Conservation (phyloP, 805 yeast species). For the Metschnikowia anglica region DNA sequence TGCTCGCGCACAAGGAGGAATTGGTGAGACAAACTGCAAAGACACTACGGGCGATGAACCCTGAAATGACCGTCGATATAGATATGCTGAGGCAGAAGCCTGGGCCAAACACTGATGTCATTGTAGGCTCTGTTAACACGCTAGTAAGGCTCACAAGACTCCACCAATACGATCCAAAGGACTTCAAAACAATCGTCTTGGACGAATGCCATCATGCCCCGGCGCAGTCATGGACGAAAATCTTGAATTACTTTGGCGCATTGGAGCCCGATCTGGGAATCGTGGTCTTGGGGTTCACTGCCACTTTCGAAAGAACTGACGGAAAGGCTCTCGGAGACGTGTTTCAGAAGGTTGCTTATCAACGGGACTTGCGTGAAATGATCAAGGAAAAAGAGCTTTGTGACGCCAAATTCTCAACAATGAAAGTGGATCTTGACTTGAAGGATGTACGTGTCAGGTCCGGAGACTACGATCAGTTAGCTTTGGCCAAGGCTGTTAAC, state of each 20-base stretch:
- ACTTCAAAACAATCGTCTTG: conserved; percentile 71
- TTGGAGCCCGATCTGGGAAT: conserved; percentile 39
- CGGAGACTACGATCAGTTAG: conserved; percentile 55
- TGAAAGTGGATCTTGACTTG: conserved; percentile 49
- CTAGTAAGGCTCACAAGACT: conserved; percentile 49
- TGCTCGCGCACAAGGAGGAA: conserved; percentile 81
- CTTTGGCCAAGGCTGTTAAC: conserved; percentile 56
- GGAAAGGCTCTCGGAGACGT: conserved; percentile 53
- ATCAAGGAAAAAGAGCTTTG: conserved; percentile 66
- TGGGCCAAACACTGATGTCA: conserved; percentile 52
- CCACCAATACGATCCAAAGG: conserved; percentile 50
- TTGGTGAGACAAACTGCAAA: conserved; percentile 66
- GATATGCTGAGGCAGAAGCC: conserved; percentile 65
- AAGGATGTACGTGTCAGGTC: conserved; percentile 26
- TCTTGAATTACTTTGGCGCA: conserved; percentile 61
- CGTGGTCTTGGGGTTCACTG: conserved; percentile 80
- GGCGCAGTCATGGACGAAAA: conserved; percentile 60
- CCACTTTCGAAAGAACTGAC: conserved; percentile 82
- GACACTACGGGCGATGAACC: conserved; percentile 48
- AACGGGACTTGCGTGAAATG: conserved; percentile 63
- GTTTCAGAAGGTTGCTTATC: conserved; percentile 74
- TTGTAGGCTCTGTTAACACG: conserved; percentile 77
- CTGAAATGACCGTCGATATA: conserved; percentile 52
- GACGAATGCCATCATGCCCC: conserved; percentile 95
- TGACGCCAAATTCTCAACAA: conserved; percentile 63